These are phyloP conservation scores for Tylopilus rubrobrunneus DNA, from an alignment of 768 basidiomycete species.

Conservation along the genomic window DNA sequence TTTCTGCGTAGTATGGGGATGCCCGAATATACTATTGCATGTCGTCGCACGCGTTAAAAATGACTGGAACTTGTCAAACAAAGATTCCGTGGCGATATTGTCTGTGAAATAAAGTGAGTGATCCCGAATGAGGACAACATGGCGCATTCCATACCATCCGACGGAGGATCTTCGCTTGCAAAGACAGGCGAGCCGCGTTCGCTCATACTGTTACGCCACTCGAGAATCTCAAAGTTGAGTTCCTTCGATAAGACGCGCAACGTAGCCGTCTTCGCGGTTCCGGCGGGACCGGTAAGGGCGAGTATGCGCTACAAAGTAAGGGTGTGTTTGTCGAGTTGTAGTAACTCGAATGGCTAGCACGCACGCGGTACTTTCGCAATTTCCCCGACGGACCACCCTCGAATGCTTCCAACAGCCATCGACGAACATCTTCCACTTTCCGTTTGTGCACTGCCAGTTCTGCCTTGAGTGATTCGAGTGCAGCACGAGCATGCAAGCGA, in stretches of 20 bases:
- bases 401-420: conserved; percentile 72
- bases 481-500: neutral
- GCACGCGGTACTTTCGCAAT: conserved; percentile 69
- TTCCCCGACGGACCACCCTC: conserved; percentile 62
- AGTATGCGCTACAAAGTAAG: conserved; percentile 62
- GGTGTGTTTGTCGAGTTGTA: neutral
- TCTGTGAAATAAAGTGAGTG: conserved; percentile 5
- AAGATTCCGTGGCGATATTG: conserved; percentile 20
- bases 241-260: conserved; percentile 71
- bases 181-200: conserved; percentile 35
- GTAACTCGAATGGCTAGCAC: conserved; percentile 20
- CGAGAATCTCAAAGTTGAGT: conserved; percentile 73
- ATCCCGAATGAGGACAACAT: neutral
- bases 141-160: conserved; percentile 5
- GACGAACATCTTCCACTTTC: conserved; percentile 74
- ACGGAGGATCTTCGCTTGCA: conserved; percentile 16
- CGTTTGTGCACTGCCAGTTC: conserved; percentile 76
- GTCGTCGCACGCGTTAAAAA: conserved; percentile 70
- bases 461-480: conserved; percentile 36
- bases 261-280: conserved; percentile 87
- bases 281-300: conserved; percentile 82
- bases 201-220: conserved; percentile 75
- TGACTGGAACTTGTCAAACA: conserved; percentile 66
- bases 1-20: conserved; percentile 6
- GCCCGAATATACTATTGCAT: conserved; percentile 51